phyloP scores from a whole-genome alignment of 208 protist species.

The Herpetomonas samuelpessoai region DNA sequence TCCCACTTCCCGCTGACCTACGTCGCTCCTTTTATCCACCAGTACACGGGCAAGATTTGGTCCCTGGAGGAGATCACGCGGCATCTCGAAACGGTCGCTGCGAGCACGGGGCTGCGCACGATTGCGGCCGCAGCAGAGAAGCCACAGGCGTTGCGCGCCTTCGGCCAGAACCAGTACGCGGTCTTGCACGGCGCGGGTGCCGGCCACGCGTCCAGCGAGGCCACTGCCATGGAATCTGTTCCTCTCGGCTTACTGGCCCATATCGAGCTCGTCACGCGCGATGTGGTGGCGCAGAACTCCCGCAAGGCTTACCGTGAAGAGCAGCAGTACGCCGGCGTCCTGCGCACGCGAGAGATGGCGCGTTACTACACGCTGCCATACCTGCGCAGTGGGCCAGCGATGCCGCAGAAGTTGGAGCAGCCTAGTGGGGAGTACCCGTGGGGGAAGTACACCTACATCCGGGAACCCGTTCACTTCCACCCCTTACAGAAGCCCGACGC shows the following conservation, averaged over 20 bases:
- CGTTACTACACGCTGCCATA: constrained; percentile 74
- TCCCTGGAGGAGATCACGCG: constrained; percentile 29
- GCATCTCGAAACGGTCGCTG: constrained; percentile 49
- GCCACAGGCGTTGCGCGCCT: constrained; percentile 17
- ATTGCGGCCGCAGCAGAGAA: constrained; percentile 39
- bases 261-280: constrained; percentile 47
- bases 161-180: constrained; percentile 14
- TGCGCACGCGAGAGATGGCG: constrained; percentile 67
- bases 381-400: constrained; percentile 42
- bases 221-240: constrained; percentile 18
- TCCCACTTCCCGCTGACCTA: constrained; percentile 69
- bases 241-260: constrained; percentile 60
- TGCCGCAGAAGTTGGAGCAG: constrained; percentile 48
- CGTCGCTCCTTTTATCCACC: constrained; percentile 69
- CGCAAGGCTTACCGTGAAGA: constrained; percentile 33
- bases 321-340: constrained; percentile 37
- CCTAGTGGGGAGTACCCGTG: constrained; percentile 49
- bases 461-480: constrained; percentile 36
- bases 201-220: constrained; percentile 14
- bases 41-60: constrained; percentile 68
- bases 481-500: constrained; percentile 57
- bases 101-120: constrained; percentile 35
- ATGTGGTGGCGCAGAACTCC: constrained; percentile 56
- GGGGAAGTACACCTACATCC: constrained; percentile 59
- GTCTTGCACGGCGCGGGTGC: background rate